Percentiles rank a stretch among this genome's conserved stretches.
Conservation (phyloP, 176 grass and related monocot species). For the Canna indica region DNA sequence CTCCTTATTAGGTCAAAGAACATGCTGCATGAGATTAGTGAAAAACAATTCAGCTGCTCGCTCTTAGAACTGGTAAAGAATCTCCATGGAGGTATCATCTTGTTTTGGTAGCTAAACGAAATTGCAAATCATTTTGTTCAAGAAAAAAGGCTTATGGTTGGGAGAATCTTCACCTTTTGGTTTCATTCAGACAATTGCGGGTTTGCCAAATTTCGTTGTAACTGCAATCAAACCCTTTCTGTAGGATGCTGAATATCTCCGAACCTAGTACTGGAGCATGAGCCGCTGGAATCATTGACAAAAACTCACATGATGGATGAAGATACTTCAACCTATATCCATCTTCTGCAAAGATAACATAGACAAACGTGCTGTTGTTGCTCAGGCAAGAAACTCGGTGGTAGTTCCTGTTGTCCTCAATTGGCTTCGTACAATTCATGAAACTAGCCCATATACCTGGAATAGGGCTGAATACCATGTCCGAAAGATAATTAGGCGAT, state of each 20-base stretch:
- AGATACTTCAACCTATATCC: fast-evolving
- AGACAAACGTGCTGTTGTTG: background rate
- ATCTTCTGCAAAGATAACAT: background rate
- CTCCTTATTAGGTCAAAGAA: background rate
- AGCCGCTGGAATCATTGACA: background rate
- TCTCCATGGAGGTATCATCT: background rate
- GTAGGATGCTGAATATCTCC: too few species aligned
- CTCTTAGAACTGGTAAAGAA: background rate
- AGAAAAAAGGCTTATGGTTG: too few species aligned
- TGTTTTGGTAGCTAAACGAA: too few species aligned
- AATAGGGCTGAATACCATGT: fast-evolving
- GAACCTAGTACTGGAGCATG: background rate
- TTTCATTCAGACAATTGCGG: too few species aligned
- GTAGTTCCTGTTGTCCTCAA: background rate
- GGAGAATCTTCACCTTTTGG: too few species aligned
- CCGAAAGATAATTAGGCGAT: background rate
- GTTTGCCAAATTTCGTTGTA: too few species aligned
- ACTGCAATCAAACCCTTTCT: too few species aligned
- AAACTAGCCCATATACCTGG: background rate
- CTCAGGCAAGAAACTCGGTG: background rate
- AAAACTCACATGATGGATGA: background rate
- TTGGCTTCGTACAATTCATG: background rate
- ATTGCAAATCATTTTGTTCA: too few species aligned
- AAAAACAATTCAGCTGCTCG: background rate
- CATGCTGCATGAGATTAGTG: too few species aligned